A percentile compares a stretch with the other conserved stretches of the same genome.
Conservation (phyloP, 768 basidiomycete genomes). For the Mycena amicta region DNA sequence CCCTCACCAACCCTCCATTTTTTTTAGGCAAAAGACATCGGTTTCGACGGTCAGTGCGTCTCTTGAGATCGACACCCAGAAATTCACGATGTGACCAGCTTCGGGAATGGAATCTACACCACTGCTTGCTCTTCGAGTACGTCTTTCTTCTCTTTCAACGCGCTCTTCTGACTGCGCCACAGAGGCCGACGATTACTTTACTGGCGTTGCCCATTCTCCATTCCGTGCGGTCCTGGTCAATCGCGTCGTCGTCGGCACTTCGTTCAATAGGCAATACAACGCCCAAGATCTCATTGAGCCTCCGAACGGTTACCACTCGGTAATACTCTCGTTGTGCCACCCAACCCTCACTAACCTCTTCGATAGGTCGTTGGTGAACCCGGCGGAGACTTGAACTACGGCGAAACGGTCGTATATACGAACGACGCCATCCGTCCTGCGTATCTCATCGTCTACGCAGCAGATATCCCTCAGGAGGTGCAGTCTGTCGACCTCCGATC, state of each 20-base stretch:
- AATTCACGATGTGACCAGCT: slow-evolving; percentile 38
- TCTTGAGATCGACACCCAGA: background rate
- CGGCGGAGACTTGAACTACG: slow-evolving; percentile 67
- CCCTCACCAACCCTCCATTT: background rate
- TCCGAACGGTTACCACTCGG: slow-evolving; percentile 65
- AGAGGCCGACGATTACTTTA: slow-evolving; percentile 71
- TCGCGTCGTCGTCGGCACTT: slow-evolving; percentile 66
- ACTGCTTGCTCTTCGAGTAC: slow-evolving; percentile 67
- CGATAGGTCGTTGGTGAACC: slow-evolving; percentile 64
- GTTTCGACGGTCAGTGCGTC: slow-evolving; percentile 41
- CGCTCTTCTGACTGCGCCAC: slow-evolving; percentile 2
- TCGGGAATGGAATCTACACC: slow-evolving; percentile 72
- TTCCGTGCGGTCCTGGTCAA: slow-evolving; percentile 57
- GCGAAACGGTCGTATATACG: slow-evolving; percentile 67
- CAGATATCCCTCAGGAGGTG: slow-evolving; percentile 28
- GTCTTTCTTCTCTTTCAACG: slow-evolving; percentile 21
- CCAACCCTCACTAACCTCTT: background rate
- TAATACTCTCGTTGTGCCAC: slow-evolving; percentile 15
- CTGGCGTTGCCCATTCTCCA: slow-evolving; percentile 43
- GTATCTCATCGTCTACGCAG: slow-evolving; percentile 64
- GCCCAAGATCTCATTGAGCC: slow-evolving; percentile 50
- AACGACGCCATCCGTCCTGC: slow-evolving; percentile 71
- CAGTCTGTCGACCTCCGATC: slow-evolving; percentile 32
- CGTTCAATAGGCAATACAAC: slow-evolving; percentile 52
- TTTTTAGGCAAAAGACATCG: slow-evolving; percentile 53